A percentile compares a stretch with the other conserved stretches of the same genome.
Conservation (phyloP, 1,284 basidiomycete species). For the Meira nashicola region DNA sequence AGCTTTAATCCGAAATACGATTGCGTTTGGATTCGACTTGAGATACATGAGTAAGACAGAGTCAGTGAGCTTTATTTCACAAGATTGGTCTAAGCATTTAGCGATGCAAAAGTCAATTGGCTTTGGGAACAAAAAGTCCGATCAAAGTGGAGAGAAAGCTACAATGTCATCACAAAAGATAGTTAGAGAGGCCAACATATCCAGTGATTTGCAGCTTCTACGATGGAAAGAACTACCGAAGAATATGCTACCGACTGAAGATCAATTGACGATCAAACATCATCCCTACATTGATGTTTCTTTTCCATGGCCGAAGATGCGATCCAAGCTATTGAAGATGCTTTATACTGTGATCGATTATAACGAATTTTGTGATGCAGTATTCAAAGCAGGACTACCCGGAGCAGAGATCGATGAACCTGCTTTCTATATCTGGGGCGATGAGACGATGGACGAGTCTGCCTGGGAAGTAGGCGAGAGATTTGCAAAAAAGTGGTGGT, state of each 20-base stretch:
- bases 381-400: constrained; percentile 15
- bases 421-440: constrained; percentile 24
- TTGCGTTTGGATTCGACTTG: background rate
- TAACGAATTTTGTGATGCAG: constrained; percentile 21
- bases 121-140: no score
- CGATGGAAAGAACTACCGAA: background rate
- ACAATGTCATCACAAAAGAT: no score
- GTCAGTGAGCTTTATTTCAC: no score
- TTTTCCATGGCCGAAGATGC: constrained; percentile 26
- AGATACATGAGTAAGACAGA: no score
- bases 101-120: no score
- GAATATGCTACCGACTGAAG: background rate
- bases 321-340: constrained; percentile 22
- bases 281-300: constrained; percentile 22
- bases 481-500: constrained; percentile 28
- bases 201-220: no score
- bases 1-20: background rate
- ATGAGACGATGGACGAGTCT: constrained; percentile 26
- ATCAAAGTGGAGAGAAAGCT: no score
- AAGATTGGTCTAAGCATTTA: no score
- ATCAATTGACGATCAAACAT: constrained; percentile 1
- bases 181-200: no score
- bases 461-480: constrained; percentile 30
- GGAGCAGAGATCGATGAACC: background rate
- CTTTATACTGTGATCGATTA: constrained; percentile 14